Conservation (phyloP, 2,329 filamentous ascomycete species). For the Colletotrichum coccodes region DNA sequence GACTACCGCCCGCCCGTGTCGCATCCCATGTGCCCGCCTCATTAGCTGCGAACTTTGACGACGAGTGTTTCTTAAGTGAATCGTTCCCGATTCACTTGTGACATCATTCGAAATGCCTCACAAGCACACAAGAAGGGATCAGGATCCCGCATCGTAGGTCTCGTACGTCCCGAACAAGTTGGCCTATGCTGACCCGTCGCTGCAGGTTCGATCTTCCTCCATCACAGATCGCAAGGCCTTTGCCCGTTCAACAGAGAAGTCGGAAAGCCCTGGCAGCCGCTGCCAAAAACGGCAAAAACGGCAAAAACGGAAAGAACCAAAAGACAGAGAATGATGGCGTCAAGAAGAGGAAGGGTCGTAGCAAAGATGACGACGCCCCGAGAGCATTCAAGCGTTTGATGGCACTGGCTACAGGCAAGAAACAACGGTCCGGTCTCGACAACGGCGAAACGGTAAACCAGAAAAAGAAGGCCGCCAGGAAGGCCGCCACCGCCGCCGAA, state of each 20-base stretch:
- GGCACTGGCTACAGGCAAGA: slow-evolving; percentile 74
- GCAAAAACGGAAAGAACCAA: slow-evolving; percentile 39
- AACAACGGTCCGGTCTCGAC: slow-evolving; percentile 73
- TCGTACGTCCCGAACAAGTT: background rate
- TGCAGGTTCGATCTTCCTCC: slow-evolving; percentile 62
- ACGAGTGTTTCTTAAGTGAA: background rate
- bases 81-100: background rate
- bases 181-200: slow-evolving; percentile 14
- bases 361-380: slow-evolving; percentile 79
- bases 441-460: slow-evolving; percentile 61
- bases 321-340: slow-evolving; percentile 41
- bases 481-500: slow-evolving; percentile 36
- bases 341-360: slow-evolving; percentile 58
- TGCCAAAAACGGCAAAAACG: slow-evolving; percentile 32
- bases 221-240: slow-evolving; percentile 58
- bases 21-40: background rate
- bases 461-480: slow-evolving; percentile 43
- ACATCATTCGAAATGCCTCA: slow-evolving; percentile 73
- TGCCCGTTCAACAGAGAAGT: slow-evolving; percentile 53
- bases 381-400: slow-evolving; percentile 89
- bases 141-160: slow-evolving; percentile 64
- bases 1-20: background rate
- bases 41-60: background rate
- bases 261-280: slow-evolving; percentile 13
- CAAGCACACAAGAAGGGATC: slow-evolving; percentile 80